Conservation (phyloP, 2,329 filamentous ascomycete genomes). For the Ophiostoma quercus region DNA sequence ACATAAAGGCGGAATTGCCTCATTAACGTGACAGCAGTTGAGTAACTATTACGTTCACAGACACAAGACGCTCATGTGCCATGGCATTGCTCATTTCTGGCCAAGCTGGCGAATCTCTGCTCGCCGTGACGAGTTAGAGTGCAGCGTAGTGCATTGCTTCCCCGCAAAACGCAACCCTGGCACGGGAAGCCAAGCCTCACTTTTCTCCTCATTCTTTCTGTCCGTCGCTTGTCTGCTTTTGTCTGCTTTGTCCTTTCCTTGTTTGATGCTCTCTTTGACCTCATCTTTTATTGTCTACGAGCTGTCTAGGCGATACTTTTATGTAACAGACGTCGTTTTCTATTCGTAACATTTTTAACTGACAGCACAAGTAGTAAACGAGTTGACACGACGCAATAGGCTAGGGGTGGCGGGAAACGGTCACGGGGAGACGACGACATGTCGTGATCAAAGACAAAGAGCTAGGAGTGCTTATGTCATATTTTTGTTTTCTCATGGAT, state of each 20-base stretch:
- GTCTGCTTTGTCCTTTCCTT: background rate
- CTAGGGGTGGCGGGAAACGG: conserved; percentile 1
- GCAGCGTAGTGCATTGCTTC: conserved; percentile 1
- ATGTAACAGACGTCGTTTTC: background rate
- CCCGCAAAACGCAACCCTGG: conserved; percentile 13
- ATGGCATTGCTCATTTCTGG: background rate
- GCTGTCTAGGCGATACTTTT: background rate
- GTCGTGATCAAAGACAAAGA: conserved; percentile 1
- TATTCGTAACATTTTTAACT: background rate
- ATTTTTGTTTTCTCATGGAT: background rate
- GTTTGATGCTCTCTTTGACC: background rate
- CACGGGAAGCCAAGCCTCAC: conserved; percentile 7
- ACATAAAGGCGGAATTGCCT: background rate
- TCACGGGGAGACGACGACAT: background rate
- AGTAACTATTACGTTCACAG: background rate
- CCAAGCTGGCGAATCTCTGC: background rate
- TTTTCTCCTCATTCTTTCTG: background rate
- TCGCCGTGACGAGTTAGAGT: background rate
- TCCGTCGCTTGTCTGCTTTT: background rate
- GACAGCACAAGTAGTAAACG: background rate
- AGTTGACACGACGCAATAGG: conserved; percentile 1
- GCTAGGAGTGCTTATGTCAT: background rate
- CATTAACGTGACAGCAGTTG: background rate
- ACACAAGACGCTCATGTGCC: background rate
- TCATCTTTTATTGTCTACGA: background rate